These are phyloP conservation scores for Cucumis hystrix DNA, from an alignment of 306 rosid species.

Conservation along the genomic window DNA sequence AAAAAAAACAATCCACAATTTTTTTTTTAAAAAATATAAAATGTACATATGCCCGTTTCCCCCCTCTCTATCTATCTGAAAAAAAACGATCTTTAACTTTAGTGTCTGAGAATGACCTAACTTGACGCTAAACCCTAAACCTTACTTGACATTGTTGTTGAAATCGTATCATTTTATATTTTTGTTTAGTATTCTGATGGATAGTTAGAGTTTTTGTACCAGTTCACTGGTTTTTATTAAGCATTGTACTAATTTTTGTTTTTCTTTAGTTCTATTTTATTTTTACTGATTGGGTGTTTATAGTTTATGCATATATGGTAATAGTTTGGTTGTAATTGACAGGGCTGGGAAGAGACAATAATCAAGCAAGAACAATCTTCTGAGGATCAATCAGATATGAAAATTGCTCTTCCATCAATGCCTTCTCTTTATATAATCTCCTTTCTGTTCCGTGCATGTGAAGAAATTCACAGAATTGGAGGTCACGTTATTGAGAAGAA, in stretches of 20 bases:
- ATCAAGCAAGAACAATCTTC: constrained; percentile 81
- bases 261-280: neutral
- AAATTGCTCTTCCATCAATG: constrained; percentile 86
- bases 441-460: constrained; percentile 70
- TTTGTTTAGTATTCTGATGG: neutral
- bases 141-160: neutral
- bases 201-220: neutral
- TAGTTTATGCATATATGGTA: neutral
- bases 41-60: neutral
- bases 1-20: neutral
- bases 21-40: no score
- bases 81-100: neutral
- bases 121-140: neutral
- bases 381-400: constrained; percentile 68
- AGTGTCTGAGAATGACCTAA: neutral
- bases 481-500: constrained; percentile 96
- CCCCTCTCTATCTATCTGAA: neutral
- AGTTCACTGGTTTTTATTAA: neutral
- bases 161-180: neutral
- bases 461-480: constrained; percentile 92
- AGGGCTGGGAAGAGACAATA: constrained; percentile 96
- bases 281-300: neutral
- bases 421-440: constrained; percentile 84
- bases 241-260: neutral
- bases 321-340: constrained; percentile 7